These are phyloP conservation scores for Spizellomyces sp. DNA, from an alignment of 192 early-diverging fungal genomes.

Conservation along the genomic window DNA sequence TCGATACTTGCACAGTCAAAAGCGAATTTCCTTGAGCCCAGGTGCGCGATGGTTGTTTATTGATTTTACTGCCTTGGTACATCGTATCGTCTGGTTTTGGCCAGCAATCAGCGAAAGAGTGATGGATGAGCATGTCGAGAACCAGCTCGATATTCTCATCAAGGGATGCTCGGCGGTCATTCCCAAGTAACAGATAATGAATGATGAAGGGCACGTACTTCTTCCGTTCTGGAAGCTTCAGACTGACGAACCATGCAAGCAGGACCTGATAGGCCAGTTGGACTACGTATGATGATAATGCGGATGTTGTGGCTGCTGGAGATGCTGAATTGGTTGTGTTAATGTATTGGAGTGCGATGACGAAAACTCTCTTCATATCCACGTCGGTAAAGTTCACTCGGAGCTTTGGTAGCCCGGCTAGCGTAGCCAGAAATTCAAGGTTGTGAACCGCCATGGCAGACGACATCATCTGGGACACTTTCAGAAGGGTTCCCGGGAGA, in stretches of 20 bases:
- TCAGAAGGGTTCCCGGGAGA: constrained; percentile 67
- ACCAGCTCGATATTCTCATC: constrained; percentile 93
- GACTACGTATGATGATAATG: constrained; percentile 68
- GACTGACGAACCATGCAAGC: constrained; percentile 83
- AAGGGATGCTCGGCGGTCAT: constrained; percentile 20
- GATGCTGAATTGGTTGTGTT: constrained; percentile 25
- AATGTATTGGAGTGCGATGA: constrained; percentile 89
- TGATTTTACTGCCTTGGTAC: neutral
- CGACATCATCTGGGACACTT: constrained; percentile 82
- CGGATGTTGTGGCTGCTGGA: neutral
- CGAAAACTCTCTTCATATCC: constrained; percentile 88
- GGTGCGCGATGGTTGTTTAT: constrained; percentile 36
- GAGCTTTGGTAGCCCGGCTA: constrained; percentile 78
- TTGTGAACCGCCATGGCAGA: constrained; percentile 78
- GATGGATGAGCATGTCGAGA: constrained; percentile 90
- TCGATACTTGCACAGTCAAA: constrained; percentile 73
- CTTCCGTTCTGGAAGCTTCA: constrained; percentile 72
- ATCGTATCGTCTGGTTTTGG: constrained; percentile 55
- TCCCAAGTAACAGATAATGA: constrained; percentile 39
- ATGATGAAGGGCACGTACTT: constrained; percentile 83
- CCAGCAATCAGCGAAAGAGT: constrained; percentile 73
- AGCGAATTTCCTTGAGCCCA: constrained; percentile 89
- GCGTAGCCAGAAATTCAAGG: constrained; percentile 87
- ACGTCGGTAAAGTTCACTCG: constrained; percentile 77
- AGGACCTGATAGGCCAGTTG: constrained; percentile 95